A percentile compares a stretch with the other conserved stretches of the same genome.
Evolutionary conservation across 2,329 filamentous ascomycete genomes (phyloP).

Genomic region (Aspergillus amoenus): DNA sequence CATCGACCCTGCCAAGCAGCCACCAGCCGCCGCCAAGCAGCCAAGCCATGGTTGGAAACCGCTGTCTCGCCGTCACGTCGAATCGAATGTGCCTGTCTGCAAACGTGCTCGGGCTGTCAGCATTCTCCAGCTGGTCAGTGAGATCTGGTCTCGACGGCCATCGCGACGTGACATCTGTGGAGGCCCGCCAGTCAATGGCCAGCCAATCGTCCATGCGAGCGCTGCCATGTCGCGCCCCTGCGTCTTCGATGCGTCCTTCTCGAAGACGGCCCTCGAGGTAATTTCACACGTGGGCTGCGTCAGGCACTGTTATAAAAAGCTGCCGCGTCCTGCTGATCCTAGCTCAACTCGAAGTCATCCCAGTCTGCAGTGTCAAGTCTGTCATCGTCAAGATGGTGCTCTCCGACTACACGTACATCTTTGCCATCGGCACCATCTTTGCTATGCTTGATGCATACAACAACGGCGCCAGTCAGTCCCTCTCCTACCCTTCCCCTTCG

Average conservation of each 20-base stretch:
- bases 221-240: background rate
- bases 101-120: background rate
- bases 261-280: background rate
- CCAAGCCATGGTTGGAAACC: background rate
- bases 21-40: background rate
- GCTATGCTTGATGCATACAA: constrained; percentile 75
- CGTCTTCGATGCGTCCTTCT: background rate
- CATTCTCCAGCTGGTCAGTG: too few relatives aligned
- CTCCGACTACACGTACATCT: constrained; percentile 67
- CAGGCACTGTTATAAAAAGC: too few relatives aligned
- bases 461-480: constrained; percentile 70
- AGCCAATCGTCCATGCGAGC: background rate
- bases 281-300: background rate
- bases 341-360: background rate
- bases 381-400: constrained; percentile 53
- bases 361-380: background rate
- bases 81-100: background rate
- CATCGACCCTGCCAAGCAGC: too few relatives aligned
- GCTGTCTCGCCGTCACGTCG: background rate
- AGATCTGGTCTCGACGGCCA: background rate
- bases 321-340: background rate
- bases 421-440: constrained; percentile 74
- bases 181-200: background rate
- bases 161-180: background rate
- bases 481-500: background rate